A percentile compares a stretch with the other conserved stretches of the same genome.
These are phyloP conservation scores for Sordariomycetes sp. DNA, from an alignment of 2,329 filamentous ascomycete genomes.

Conservation along the genomic window DNA sequence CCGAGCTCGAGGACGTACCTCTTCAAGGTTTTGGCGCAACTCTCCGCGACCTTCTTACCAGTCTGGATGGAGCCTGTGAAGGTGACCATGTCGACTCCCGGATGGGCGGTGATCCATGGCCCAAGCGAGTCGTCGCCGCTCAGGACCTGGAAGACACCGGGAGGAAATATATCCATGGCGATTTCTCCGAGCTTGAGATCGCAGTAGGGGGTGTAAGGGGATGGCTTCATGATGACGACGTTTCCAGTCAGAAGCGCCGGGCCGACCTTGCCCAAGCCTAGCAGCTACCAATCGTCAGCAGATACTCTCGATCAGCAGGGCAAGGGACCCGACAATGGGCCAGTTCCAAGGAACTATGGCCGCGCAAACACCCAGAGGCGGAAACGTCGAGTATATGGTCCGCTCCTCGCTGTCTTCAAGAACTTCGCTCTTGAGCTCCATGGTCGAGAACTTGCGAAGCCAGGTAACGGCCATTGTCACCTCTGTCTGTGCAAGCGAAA, in stretches of 20 bases:
- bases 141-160: conserved; percentile 49
- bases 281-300: too few relatives aligned
- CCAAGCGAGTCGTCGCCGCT: conserved; percentile 53
- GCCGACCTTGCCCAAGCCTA: conserved; percentile 43
- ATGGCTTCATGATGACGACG: conserved; percentile 46
- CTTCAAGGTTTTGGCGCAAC: conserved; percentile 5
- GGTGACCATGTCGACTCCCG: conserved; percentile 48
- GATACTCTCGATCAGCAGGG: too few relatives aligned
- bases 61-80: conserved; percentile 53
- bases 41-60: conserved; percentile 41
- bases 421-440: conserved; percentile 10
- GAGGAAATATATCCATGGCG: conserved; percentile 40
- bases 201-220: conserved; percentile 48
- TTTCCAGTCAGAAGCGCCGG: conserved; percentile 49
- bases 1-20: conserved; percentile 18
- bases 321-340: too few relatives aligned
- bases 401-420: conserved; percentile 19
- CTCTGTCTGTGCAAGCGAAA: neutral
- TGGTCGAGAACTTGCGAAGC: conserved; percentile 15
- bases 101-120: conserved; percentile 44
- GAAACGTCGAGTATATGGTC: conserved; percentile 5
- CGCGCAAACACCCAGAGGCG: conserved; percentile 46
- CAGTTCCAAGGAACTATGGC: conserved; percentile 52
- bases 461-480: conserved; percentile 6
- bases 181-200: conserved; percentile 52